Conservation (phyloP, 495 filamentous ascomycete genomes). For the Daldinia loculata region DNA sequence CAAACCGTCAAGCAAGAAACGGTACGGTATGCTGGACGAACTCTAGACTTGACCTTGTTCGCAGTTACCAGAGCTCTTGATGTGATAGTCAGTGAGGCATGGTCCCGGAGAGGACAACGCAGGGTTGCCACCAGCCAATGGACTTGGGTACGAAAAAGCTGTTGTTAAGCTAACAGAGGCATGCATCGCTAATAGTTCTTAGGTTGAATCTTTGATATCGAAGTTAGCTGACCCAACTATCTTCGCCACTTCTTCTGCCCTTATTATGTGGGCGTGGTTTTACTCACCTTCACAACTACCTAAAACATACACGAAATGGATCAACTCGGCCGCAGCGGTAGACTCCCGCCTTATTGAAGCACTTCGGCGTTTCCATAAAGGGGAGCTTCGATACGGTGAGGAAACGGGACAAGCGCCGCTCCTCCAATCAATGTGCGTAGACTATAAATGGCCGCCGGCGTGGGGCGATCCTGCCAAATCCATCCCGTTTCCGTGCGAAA, state of each 20-base stretch:
- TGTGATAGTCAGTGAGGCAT: slow-evolving; percentile 71
- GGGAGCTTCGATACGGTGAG: slow-evolving; percentile 76
- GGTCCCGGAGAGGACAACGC: slow-evolving; percentile 59
- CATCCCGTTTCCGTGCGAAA: slow-evolving; percentile 82
- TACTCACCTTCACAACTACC: slow-evolving; percentile 76
- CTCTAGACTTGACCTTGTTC: slow-evolving; percentile 87
- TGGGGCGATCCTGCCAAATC: slow-evolving; percentile 82
- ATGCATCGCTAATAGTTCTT: slow-evolving; percentile 22
- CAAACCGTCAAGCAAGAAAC: slow-evolving; percentile 43
- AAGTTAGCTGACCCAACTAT: slow-evolving; percentile 70
- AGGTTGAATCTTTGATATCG: slow-evolving; percentile 60
- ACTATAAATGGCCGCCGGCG: slow-evolving; percentile 70
- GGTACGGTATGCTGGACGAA: slow-evolving; percentile 71
- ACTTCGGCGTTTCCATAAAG: slow-evolving; percentile 70
- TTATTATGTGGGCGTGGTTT: slow-evolving; percentile 94
- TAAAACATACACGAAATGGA: slow-evolving; percentile 84
- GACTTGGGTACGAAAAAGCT: slow-evolving; percentile 51
- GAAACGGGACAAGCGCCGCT: slow-evolving; percentile 78
- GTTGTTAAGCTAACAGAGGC: not conserved
- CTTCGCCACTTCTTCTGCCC: slow-evolving; percentile 78
- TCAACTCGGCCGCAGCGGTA: slow-evolving; percentile 78
- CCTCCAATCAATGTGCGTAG: slow-evolving; percentile 76
- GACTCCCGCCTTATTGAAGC: slow-evolving; percentile 79
- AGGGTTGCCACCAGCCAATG: slow-evolving; percentile 54
- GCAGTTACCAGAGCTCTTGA: slow-evolving; percentile 79